phyloP scores from a whole-genome alignment of 2,329 filamentous ascomycete species.

The Colletotrichum magnum region DNA sequence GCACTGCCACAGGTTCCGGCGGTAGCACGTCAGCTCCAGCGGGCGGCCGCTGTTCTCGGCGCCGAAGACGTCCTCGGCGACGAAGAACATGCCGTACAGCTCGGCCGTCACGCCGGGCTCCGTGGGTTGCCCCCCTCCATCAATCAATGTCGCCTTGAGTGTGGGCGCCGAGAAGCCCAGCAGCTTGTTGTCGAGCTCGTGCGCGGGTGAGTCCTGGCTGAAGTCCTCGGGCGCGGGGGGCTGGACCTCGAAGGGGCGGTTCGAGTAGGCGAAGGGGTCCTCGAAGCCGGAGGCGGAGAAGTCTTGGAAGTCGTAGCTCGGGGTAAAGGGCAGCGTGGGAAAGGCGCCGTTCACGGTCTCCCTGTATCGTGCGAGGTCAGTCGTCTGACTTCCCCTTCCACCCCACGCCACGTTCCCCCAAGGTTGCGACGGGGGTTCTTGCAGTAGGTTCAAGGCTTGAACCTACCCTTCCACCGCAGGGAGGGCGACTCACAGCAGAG shows the following conservation, averaged over 20 bases:
- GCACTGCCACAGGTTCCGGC: slow-evolving; percentile 94
- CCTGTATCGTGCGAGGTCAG: slow-evolving; percentile 45
- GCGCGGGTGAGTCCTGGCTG: slow-evolving; percentile 63
- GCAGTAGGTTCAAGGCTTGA: too few species aligned
- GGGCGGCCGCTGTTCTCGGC: slow-evolving; percentile 70
- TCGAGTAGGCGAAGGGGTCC: slow-evolving; percentile 74
- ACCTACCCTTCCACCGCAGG: too few species aligned
- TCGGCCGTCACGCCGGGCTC: slow-evolving; percentile 78
- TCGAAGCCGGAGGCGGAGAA: slow-evolving; percentile 74
- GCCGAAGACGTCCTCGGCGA: slow-evolving; percentile 85
- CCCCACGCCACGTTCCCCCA: slow-evolving; percentile 10
- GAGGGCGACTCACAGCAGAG: slow-evolving; percentile 64
- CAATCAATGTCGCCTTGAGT: slow-evolving; percentile 73
- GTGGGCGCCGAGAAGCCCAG: slow-evolving; percentile 79
- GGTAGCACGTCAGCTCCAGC: slow-evolving; percentile 92
- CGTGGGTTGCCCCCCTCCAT: slow-evolving; percentile 74
- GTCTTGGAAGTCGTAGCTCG: slow-evolving; percentile 72
- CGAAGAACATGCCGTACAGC: slow-evolving; percentile 90
- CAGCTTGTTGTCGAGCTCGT: slow-evolving; percentile 77
- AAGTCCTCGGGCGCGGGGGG: slow-evolving; percentile 60
- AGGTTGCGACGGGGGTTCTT: slow-evolving; percentile 10
- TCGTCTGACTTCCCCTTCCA: slow-evolving; percentile 9
- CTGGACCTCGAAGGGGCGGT: slow-evolving; percentile 61
- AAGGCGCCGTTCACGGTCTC: slow-evolving; percentile 60
- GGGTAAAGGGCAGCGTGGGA: slow-evolving; percentile 66